These are phyloP conservation scores for Corymbia citriodora DNA, from an alignment of 441 rosid genomes.

Conservation along the genomic window DNA sequence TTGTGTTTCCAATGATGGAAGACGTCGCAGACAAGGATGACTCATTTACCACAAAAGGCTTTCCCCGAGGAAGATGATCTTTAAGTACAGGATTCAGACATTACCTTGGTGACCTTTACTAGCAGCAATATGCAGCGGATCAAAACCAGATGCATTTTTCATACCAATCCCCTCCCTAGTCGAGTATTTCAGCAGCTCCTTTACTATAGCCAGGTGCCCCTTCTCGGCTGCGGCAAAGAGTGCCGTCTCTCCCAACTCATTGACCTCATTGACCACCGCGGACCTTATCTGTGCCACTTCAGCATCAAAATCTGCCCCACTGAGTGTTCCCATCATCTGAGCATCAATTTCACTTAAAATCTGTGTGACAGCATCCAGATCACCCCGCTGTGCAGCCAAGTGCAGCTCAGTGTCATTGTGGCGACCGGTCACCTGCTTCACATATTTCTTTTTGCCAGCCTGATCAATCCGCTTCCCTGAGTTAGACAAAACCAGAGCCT, in stretches of 20 bases:
- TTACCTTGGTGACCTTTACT: slow-evolving; percentile 80
- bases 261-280: slow-evolving; percentile 76
- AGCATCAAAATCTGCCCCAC: slow-evolving; percentile 71
- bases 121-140: slow-evolving; percentile 79
- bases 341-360: slow-evolving; percentile 71
- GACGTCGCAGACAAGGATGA: neutral
- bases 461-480: slow-evolving; percentile 76
- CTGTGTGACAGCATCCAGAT: slow-evolving; percentile 46
- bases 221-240: slow-evolving; percentile 74
- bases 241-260: slow-evolving; percentile 89
- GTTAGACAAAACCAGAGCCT: slow-evolving; percentile 53
- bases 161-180: slow-evolving; percentile 45
- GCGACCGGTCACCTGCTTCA: slow-evolving; percentile 91
- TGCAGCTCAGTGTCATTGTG: slow-evolving; percentile 95
- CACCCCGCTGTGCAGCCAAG: slow-evolving; percentile 79
- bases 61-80: neutral
- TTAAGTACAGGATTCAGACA: neutral
- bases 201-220: slow-evolving; percentile 76
- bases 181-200: slow-evolving; percentile 55
- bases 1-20: neutral
- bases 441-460: slow-evolving; percentile 63
- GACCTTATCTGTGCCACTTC: slow-evolving; percentile 72
- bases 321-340: slow-evolving; percentile 53
- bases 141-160: slow-evolving; percentile 66
- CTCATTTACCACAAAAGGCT: neutral